Evolutionary conservation across 768 basidiomycete genomes (phyloP).

Genomic region (Phylloporus sp.): DNA sequence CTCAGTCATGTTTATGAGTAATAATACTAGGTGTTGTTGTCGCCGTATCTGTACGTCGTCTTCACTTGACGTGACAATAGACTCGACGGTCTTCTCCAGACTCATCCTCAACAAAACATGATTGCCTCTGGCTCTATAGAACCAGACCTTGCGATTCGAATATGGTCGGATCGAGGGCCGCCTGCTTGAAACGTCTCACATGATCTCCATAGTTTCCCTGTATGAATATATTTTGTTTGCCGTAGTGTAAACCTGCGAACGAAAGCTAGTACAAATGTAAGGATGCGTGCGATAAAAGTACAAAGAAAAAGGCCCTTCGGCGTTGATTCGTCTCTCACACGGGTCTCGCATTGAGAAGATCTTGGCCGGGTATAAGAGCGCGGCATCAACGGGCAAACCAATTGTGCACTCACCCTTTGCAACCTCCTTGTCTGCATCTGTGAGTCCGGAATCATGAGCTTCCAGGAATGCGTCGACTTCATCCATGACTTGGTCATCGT

Average conservation of each 20-base stretch:
- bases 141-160: constrained; percentile 71
- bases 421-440: constrained; percentile 71
- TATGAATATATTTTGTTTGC: constrained; percentile 7
- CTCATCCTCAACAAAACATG: constrained; percentile 81
- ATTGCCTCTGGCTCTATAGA: constrained; percentile 87
- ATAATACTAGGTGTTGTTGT: constrained; percentile 52
- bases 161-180: constrained; percentile 64
- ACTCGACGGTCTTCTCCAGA: constrained; percentile 38
- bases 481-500: constrained; percentile 80
- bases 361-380: constrained; percentile 29
- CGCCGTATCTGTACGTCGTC: constrained; percentile 68
- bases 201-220: background rate
- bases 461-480: constrained; percentile 96
- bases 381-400: background rate
- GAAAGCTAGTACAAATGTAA: constrained; percentile 7
- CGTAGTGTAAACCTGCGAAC: constrained; percentile 1
- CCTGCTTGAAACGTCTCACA: constrained; percentile 7
- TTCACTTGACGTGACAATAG: background rate
- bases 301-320: constrained; percentile 5
- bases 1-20: constrained; percentile 1
- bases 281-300: constrained; percentile 12
- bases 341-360: constrained; percentile 57
- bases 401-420: constrained; percentile 68
- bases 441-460: constrained; percentile 83
- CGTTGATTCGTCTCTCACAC: constrained; percentile 24